Percentiles rank a stretch among this genome's conserved stretches.
phyloP scores from a whole-genome alignment of 768 basidiomycete genomes.

The Zangia roseola region DNA sequence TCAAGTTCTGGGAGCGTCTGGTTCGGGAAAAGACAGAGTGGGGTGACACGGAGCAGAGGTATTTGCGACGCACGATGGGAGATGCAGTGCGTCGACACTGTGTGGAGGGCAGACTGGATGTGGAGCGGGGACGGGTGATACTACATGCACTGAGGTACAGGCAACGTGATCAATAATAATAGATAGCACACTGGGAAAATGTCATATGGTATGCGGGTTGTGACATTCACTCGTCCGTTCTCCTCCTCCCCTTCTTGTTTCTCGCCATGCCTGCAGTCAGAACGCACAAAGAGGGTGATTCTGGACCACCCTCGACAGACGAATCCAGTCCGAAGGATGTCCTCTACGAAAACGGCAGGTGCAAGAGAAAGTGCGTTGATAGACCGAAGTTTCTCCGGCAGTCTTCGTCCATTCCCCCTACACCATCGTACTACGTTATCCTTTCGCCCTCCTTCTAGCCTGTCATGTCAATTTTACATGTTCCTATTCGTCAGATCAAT shows the following conservation, averaged over 20 bases:
- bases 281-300: slow-evolving; percentile 63
- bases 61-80: slow-evolving; percentile 43
- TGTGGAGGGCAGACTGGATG: slow-evolving; percentile 26
- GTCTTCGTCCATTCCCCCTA: slow-evolving; percentile 12
- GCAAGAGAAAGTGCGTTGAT: slow-evolving; percentile 76
- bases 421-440: background rate
- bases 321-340: slow-evolving; percentile 48
- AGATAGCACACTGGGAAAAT: background rate
- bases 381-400: slow-evolving; percentile 56
- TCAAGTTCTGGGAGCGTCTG: slow-evolving; percentile 56
- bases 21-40: slow-evolving; percentile 45
- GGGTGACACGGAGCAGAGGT: slow-evolving; percentile 45
- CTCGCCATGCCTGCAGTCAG: slow-evolving; percentile 60
- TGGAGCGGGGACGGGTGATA: slow-evolving; percentile 17
- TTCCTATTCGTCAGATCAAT: slow-evolving; percentile 27
- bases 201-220: too few species aligned
- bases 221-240: background rate
- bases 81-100: slow-evolving; percentile 31
- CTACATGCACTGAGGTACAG: slow-evolving; percentile 18
- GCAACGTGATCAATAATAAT: background rate
- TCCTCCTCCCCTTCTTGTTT: slow-evolving; percentile 22
- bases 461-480: slow-evolving; percentile 39
- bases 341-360: slow-evolving; percentile 66
- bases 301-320: slow-evolving; percentile 61
- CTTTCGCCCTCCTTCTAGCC: slow-evolving; percentile 12